Evolutionary conservation across 1,284 basidiomycete species (phyloP), one percentile per base, ranked within the genome.

Genomic region (Leccinum subrobustum): DNA sequence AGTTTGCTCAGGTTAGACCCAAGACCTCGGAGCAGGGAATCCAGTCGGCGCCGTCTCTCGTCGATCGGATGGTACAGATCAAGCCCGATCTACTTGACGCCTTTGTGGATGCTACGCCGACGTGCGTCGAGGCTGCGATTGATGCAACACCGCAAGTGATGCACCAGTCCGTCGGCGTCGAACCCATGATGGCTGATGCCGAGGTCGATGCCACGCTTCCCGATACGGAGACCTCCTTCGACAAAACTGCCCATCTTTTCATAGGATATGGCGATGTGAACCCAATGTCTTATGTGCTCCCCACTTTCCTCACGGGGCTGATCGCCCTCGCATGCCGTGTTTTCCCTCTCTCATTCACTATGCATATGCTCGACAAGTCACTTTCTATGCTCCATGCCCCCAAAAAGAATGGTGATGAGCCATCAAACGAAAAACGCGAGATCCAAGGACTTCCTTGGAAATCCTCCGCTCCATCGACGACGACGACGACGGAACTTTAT

Each of bases 1-100:
- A 79, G 48, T 83, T 78, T 33, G 76, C 87, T 25, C 76, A 80
- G 44, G 87, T 78, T 7, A 73, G 70, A 44, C 81, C 84, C 11
- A 72, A 73, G 62, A 80, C 76, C 23, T 68, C 64, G 3, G 79
- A 84, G 62, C 71, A 69, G 4, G 75, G 77, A 18, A 75, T 82
- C 54, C 85, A 91, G 70, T 80, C 73, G 5, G 73, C 77, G 8
- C 84, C 83, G 1, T 65, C 73, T 47, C 69, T 83, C 53, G 79
- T 81, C 20, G 77, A 81, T 52, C 76, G 75, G 31, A 73, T 71
- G 62, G 76, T 83, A 29, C 78, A 85, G 60, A 81, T 79, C 20
- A 77, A 72, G 33, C 78, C 79, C 6, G 71, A 75, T 37, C 68
- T 75, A 4, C 63, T 69, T n/a, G 83, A 82, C 16, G 73, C 75